phyloP scores from a whole-genome alignment of 208 protist genomes.

The Willaertia magna region DNA sequence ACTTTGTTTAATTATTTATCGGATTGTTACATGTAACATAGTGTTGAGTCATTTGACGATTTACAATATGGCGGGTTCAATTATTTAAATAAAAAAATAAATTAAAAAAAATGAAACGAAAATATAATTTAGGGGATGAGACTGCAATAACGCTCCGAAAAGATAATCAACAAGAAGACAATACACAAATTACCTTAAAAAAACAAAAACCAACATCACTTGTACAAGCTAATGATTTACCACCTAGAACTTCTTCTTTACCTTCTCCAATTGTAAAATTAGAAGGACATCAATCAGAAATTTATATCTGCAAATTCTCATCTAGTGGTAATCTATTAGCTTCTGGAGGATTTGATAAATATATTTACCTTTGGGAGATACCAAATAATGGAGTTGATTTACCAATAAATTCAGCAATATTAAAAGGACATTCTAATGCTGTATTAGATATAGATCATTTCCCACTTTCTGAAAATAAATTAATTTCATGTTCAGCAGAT shows the following conservation, averaged over 20 bases:
- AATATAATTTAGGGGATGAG: too few relatives aligned
- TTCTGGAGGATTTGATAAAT: slow-evolving; percentile 11
- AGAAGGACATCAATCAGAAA: slow-evolving; percentile 14
- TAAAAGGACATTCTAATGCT: slow-evolving; percentile 20
- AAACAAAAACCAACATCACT: too few relatives aligned
- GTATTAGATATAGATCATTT: slow-evolving; percentile 12
- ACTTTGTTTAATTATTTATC: too few relatives aligned
- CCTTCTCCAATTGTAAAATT: slow-evolving; percentile 12
- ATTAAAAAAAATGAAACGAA: too few relatives aligned
- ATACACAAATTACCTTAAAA: too few relatives aligned
- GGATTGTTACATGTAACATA: too few relatives aligned
- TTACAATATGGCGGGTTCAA: too few relatives aligned
- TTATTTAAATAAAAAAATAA: too few relatives aligned
- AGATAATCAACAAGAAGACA: too few relatives aligned
- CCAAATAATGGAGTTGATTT: slow-evolving; percentile 13
- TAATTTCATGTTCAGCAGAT: slow-evolving; percentile 19
- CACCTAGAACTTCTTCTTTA: slow-evolving; percentile 2
- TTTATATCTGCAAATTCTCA: slow-evolving; percentile 7
- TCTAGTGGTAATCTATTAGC: slow-evolving; percentile 9
- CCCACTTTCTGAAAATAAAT: background rate
- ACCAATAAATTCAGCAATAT: background rate
- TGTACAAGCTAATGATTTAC: too few relatives aligned
- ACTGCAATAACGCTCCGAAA: too few relatives aligned
- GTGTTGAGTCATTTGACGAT: too few relatives aligned
- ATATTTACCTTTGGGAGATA: slow-evolving; percentile 22